Evolutionary conservation across 331 rosid species (phyloP).

Genomic region (Prunus yedoensis): DNA sequence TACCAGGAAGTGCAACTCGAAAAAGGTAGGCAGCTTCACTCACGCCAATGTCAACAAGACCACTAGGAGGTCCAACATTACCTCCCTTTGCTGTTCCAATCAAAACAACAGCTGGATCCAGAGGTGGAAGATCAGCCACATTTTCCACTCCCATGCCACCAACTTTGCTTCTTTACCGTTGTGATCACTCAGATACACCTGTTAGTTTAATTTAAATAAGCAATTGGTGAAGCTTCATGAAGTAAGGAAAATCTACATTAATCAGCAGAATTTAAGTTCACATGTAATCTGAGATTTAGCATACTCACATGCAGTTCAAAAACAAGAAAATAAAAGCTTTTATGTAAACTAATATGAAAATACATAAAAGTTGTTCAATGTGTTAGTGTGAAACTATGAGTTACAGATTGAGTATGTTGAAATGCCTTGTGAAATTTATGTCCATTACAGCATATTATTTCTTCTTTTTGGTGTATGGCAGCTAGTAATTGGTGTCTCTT

Average conservation of each 20-base stretch:
- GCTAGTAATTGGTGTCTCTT: too few species aligned
- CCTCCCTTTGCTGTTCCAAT: conserved; percentile 75
- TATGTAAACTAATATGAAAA: too few species aligned
- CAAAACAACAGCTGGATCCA: conserved; percentile 38
- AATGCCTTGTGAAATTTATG: too few species aligned
- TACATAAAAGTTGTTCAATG: too few species aligned
- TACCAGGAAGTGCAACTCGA: conserved; percentile 80
- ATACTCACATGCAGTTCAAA: background rate
- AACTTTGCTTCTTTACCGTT: background rate
- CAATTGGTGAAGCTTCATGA: background rate
- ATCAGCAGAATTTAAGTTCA: background rate
- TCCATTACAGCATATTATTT: too few species aligned
- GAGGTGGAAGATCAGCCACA: conserved; percentile 10
- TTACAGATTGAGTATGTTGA: too few species aligned
- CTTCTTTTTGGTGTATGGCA: too few species aligned
- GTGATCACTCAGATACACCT: conserved; percentile 7
- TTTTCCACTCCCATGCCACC: conserved; percentile 17
- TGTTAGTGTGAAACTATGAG: too few species aligned
- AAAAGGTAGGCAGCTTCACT: conserved; percentile 74
- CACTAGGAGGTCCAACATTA: conserved; percentile 62
- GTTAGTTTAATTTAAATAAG: background rate
- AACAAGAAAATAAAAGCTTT: too few species aligned
- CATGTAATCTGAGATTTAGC: background rate
- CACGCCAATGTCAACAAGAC: conserved; percentile 76
- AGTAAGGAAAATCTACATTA: background rate